Evolutionary conservation across 345 rosid genomes (phyloP).

Genomic region (Physaria fendleri): DNA sequence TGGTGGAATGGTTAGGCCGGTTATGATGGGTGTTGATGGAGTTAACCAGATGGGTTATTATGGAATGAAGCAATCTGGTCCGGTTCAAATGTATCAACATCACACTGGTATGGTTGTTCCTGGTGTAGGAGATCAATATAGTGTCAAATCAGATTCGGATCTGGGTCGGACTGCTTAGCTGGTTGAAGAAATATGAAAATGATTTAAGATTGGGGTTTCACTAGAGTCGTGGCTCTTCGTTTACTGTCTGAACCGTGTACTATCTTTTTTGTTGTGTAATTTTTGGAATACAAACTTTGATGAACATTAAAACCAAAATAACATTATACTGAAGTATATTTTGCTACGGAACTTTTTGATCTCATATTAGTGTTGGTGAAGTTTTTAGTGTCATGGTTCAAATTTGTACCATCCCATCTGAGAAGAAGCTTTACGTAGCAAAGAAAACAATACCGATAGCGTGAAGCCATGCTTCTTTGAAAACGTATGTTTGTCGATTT

Average conservation of each 20-base stretch:
- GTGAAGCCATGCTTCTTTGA: no score
- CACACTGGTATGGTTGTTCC: constrained; percentile 46
- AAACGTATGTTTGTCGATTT: no score
- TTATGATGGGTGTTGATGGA: constrained; percentile 42
- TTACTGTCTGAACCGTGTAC: constrained; percentile 18
- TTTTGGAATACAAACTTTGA: no score
- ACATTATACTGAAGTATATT: no score
- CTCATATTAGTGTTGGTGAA: no score
- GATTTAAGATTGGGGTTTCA: neutral
- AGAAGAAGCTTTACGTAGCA: no score
- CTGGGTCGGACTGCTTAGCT: constrained; percentile 36
- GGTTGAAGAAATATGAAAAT: neutral
- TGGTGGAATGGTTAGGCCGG: constrained; percentile 40
- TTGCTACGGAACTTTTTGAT: no score
- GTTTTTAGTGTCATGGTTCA: no score
- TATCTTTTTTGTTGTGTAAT: neutral
- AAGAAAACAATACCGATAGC: no score
- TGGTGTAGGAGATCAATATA: constrained; percentile 49
- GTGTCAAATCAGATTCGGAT: constrained; percentile 38
- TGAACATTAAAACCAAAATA: no score
- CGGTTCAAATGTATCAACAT: constrained; percentile 40
- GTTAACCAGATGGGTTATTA: constrained; percentile 55
- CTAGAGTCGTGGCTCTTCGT: neutral
- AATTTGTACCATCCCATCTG: no score
- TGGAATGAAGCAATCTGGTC: constrained; percentile 49